Percentiles rank a stretch among this genome's conserved stretches.
These are phyloP conservation scores for Forsythia suspensa DNA, from an alignment of 257 asterid species.

Conservation along the genomic window DNA sequence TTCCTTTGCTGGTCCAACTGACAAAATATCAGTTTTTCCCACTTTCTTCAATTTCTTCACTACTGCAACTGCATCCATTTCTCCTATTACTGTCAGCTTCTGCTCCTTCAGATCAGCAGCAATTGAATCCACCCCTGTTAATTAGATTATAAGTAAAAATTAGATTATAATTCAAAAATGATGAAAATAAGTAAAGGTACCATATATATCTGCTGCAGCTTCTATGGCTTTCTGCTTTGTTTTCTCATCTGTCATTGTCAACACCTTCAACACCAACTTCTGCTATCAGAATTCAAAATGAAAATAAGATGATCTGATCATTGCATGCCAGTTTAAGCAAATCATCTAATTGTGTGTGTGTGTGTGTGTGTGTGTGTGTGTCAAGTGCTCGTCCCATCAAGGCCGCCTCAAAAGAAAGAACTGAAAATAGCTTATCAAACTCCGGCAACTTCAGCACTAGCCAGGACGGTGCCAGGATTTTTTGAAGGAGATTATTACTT, in stretches of 20 bases:
- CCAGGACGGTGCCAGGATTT: too few species aligned
- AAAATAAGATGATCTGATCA: not conserved
- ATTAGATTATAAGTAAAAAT: not conserved
- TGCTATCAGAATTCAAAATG: conserved; percentile 21
- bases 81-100: conserved; percentile 68
- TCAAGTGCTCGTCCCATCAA: too few species aligned
- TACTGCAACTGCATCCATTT: conserved; percentile 72
- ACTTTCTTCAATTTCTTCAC: conserved; percentile 67
- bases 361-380: not conserved
- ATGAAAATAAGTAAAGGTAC: conserved; percentile 27
- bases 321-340: not conserved
- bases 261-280: conserved; percentile 64
- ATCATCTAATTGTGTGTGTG: not conserved
- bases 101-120: conserved; percentile 71
- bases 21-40: conserved; percentile 64
- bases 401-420: too few species aligned
- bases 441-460: too few species aligned
- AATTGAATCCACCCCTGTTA: conserved; percentile 68
- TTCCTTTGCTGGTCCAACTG: conserved; percentile 76
- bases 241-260: conserved; percentile 77
- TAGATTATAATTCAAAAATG: not conserved
- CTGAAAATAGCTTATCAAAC: not conserved
- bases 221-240: conserved; percentile 81
- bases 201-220: conserved; percentile 78
- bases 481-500: too few species aligned